A percentile compares a stretch with the other conserved stretches of the same genome.
phyloP scores from a whole-genome alignment of 2,329 filamentous ascomycete species.

The Bipolaris victoriae region DNA sequence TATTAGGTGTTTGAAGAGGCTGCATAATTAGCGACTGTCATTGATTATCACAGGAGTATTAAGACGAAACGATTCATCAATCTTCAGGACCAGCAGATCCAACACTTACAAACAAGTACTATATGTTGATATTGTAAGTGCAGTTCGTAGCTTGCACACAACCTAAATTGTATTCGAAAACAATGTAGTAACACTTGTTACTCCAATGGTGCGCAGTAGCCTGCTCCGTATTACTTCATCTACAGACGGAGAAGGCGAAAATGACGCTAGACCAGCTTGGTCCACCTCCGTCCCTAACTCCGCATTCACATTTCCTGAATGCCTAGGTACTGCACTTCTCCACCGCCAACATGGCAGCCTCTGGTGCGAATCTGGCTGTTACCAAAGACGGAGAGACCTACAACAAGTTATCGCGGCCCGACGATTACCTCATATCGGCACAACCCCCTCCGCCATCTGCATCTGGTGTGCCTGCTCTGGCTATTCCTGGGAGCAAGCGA shows the following conservation, averaged over 20 bases:
- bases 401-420: conserved; percentile 47
- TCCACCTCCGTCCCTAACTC: conserved; percentile 14
- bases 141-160: no score
- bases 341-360: conserved; percentile 30
- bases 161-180: no score
- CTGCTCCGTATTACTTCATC: no score
- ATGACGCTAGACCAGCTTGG: conserved; percentile 5
- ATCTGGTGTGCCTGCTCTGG: not conserved
- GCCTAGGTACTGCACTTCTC: not conserved
- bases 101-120: no score
- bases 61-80: no score
- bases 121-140: no score
- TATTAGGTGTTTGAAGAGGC: no score
- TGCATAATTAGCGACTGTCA: no score
- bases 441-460: conserved; percentile 15
- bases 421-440: conserved; percentile 31
- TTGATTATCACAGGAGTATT: no score
- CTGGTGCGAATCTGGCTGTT: conserved; percentile 35
- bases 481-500: conserved; percentile 24
- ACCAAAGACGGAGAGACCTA: conserved; percentile 46
- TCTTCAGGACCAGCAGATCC: no score
- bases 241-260: not conserved
- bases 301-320: conserved; percentile 9
- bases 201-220: no score
- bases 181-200: no score